phyloP scores from a whole-genome alignment of 345 rosid species.

The Fremontodendron californicum region DNA sequence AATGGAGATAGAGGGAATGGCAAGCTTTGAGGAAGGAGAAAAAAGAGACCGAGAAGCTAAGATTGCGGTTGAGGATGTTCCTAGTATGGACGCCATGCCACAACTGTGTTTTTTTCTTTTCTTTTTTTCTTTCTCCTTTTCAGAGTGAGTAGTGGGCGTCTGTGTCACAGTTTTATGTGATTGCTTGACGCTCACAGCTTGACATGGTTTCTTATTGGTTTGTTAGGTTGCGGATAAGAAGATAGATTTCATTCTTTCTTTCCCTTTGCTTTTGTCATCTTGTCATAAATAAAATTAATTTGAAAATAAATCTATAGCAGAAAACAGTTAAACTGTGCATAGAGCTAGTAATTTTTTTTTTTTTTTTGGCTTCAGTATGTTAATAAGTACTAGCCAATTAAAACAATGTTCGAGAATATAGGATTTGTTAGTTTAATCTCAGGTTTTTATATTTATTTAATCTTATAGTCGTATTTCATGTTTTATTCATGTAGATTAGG shows the following conservation, averaged over 20 bases:
- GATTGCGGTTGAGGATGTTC: conserved; percentile 45
- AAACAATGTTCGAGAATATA: no score
- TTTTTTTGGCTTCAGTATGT: no score
- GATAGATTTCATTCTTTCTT: conserved; percentile 32
- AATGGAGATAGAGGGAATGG: conserved; percentile 34
- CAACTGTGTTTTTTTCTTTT: background rate
- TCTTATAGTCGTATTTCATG: no score
- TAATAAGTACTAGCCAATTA: no score
- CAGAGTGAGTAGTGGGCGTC: conserved; percentile 1
- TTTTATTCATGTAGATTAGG: no score
- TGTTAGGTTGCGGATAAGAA: conserved; percentile 52
- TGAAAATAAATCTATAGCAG: no score
- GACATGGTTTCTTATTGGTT: conserved; percentile 23
- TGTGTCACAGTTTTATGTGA: background rate
- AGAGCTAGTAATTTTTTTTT: no score
- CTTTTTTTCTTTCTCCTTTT: background rate
- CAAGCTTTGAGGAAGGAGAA: conserved; percentile 40
- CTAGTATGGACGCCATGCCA: conserved; percentile 67
- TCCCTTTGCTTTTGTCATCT: background rate
- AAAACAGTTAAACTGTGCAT: no score
- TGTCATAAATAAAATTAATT: no score
- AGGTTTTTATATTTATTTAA: no score
- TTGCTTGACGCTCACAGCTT: conserved; percentile 20
- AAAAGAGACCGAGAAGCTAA: conserved; percentile 51
- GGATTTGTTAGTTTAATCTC: no score